A percentile compares a stretch with the other conserved stretches of the same genome.
These are phyloP conservation scores for Cladophialophora immunda DNA, from an alignment of 2,329 filamentous ascomycete genomes.

Conservation along the genomic window DNA sequence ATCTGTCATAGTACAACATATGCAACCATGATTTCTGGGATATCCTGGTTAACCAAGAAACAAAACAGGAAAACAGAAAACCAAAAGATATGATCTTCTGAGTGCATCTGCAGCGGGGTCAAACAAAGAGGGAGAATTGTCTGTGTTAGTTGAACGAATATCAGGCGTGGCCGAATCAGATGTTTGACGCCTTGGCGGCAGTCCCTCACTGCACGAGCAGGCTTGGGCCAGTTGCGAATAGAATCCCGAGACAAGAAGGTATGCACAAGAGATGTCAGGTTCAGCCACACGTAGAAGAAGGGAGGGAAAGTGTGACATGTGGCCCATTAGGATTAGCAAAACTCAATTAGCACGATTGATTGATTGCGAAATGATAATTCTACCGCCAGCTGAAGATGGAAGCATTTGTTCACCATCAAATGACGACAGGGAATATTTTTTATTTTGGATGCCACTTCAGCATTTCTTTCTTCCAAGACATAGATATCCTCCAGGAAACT, in stretches of 20 bases:
- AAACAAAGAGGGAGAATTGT: no score
- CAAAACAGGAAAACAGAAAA: no score
- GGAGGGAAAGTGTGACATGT: not conserved
- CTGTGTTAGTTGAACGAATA: no score
- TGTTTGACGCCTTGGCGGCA: constrained; percentile 10
- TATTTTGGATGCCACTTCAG: not conserved
- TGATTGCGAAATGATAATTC: not conserved
- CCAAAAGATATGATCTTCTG: no score
- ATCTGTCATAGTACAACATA: no score
- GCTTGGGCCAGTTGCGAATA: not conserved
- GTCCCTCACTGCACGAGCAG: not conserved
- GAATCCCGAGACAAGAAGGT: not conserved
- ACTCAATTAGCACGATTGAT: not conserved
- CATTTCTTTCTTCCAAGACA: not conserved
- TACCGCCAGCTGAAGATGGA: not conserved
- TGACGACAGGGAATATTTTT: not conserved
- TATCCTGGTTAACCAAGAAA: no score
- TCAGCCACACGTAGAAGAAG: not conserved
- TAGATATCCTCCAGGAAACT: not conserved
- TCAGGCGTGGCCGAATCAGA: constrained; percentile 9
- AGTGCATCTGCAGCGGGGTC: not conserved
- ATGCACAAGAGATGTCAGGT: not conserved
- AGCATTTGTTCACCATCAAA: not conserved
- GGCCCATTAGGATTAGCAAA: not conserved
- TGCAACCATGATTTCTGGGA: no score